phyloP scores from a whole-genome alignment of 768 basidiomycete species.

The Scleroderma bovista region DNA sequence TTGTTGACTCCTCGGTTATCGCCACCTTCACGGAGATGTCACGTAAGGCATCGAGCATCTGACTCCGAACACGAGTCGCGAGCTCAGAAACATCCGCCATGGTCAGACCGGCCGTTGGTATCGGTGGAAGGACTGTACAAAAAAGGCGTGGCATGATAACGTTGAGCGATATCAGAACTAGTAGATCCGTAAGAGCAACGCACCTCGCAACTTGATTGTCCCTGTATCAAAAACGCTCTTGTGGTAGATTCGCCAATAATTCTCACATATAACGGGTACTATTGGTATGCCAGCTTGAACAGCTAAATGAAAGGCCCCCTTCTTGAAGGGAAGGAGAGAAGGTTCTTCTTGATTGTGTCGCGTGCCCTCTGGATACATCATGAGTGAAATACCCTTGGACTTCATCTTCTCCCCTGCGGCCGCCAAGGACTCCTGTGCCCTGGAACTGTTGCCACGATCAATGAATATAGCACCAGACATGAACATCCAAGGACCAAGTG shows the following conservation, averaged over 20 bases:
- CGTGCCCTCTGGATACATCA: slow-evolving; percentile 98
- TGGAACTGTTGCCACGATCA: slow-evolving; percentile 73
- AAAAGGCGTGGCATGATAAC: slow-evolving; percentile 3
- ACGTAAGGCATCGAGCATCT: slow-evolving; percentile 74
- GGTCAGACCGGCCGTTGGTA: slow-evolving; percentile 69
- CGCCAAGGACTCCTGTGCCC: slow-evolving; percentile 70
- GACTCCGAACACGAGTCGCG: slow-evolving; percentile 57
- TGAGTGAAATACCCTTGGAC: slow-evolving; percentile 61
- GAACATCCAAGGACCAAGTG: slow-evolving; percentile 88
- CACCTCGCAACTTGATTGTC: slow-evolving; percentile 72
- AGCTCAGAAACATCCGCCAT: slow-evolving; percentile 66
- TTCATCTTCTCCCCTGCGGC: slow-evolving; percentile 80
- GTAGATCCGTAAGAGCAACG: slow-evolving; percentile 7
- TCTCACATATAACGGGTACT: slow-evolving; percentile 87
- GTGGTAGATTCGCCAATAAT: slow-evolving; percentile 86
- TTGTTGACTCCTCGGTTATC: slow-evolving; percentile 17
- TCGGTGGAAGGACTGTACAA: slow-evolving; percentile 79
- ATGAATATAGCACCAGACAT: slow-evolving; percentile 89
- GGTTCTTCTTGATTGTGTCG: slow-evolving; percentile 63
- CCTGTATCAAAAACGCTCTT: slow-evolving; percentile 73
- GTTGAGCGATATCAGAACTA: slow-evolving; percentile 4
- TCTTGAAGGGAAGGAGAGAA: slow-evolving; percentile 85
- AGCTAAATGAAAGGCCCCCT: slow-evolving; percentile 96
- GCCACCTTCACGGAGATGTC: slow-evolving; percentile 65
- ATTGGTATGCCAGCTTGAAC: slow-evolving; percentile 88